These are phyloP conservation scores for Alternaria brassicicola DNA, from an alignment of 2,329 filamentous ascomycete species.

Conservation along the genomic window DNA sequence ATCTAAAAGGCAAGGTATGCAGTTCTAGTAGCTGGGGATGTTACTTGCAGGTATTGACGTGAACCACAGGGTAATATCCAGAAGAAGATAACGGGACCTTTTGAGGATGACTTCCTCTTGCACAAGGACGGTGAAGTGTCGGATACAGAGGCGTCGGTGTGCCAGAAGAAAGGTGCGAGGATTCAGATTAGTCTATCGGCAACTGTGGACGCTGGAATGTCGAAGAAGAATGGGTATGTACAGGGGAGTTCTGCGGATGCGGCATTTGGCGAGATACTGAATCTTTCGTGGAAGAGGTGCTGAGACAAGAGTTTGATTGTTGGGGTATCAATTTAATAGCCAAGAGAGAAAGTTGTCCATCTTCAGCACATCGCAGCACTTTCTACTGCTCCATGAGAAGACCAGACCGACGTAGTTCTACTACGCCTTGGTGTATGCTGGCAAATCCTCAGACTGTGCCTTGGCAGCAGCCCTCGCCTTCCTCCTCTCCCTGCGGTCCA, in stretches of 20 bases:
- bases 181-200: slow-evolving; percentile 33
- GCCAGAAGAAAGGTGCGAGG: slow-evolving; percentile 31
- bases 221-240: slow-evolving; percentile 19
- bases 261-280: slow-evolving; percentile 28
- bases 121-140: slow-evolving; percentile 36
- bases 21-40: neutral
- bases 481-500: slow-evolving; percentile 35
- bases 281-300: slow-evolving; percentile 35
- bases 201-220: slow-evolving; percentile 18
- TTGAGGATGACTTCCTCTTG: slow-evolving; percentile 29
- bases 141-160: slow-evolving; percentile 25
- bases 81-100: slow-evolving; percentile 31
- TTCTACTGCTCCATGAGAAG: neutral
- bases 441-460: slow-evolving; percentile 26
- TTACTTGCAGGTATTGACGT: neutral
- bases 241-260: slow-evolving; percentile 23
- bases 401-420: neutral
- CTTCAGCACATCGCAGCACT: neutral
- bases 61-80: slow-evolving; percentile 28
- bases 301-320: neutral
- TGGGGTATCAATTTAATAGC: slow-evolving; percentile 10
- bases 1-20: slow-evolving; percentile 37
- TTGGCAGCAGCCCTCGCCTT: slow-evolving; percentile 30
- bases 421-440: slow-evolving; percentile 34
- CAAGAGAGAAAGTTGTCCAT: slow-evolving; percentile 8